Percentiles rank a stretch among this genome's conserved stretches.
Conservation (phyloP, 352 stramenopile species). For the Blastocystis sp. region DNA sequence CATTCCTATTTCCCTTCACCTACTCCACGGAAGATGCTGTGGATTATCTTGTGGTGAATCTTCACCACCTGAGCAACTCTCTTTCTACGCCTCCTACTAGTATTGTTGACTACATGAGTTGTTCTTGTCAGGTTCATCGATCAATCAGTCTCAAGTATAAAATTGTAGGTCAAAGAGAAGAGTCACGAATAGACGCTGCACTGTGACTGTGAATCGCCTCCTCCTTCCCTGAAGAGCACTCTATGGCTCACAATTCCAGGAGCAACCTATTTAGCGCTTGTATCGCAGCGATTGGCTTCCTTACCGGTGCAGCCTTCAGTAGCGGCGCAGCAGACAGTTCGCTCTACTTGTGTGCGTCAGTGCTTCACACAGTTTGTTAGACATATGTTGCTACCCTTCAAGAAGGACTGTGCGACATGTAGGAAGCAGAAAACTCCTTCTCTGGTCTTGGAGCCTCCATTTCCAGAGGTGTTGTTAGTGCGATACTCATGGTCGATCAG, state of each 20-base stretch:
- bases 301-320: background rate
- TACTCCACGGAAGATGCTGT: slow-evolving; percentile 34
- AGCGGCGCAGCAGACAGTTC: background rate
- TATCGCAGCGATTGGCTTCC: background rate
- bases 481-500: slow-evolving; percentile 3
- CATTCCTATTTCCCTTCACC: background rate
- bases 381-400: background rate
- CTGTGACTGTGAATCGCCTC: background rate
- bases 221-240: background rate
- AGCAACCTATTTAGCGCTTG: background rate
- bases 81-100: background rate
- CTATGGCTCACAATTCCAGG: slow-evolving; percentile 12
- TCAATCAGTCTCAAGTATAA: background rate
- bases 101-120: slow-evolving; percentile 49
- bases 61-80: background rate
- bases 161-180: background rate
- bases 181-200: background rate
- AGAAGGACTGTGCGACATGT: background rate
- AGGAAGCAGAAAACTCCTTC: background rate
- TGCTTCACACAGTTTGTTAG: background rate
- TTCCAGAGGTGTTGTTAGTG: background rate
- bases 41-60: slow-evolving; percentile 45
- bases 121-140: background rate
- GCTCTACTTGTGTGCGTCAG: background rate
- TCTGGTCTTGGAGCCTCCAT: background rate